These are phyloP conservation scores for Plasmodium coatneyi DNA, from an alignment of 169 alveolate genomes.

Conservation along the genomic window DNA sequence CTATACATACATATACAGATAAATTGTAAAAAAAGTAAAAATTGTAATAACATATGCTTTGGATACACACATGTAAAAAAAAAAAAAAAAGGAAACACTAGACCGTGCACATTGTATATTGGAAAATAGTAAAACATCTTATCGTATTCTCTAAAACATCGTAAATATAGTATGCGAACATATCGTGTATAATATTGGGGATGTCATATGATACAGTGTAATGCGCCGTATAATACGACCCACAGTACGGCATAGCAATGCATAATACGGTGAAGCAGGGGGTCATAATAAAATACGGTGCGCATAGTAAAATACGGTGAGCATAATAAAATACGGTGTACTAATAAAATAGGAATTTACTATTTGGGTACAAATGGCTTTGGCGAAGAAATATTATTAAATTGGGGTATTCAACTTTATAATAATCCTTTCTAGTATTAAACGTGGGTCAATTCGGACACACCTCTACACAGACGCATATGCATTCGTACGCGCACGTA, in stretches of 20 bases:
- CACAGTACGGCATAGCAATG: not conserved
- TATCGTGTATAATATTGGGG: not conserved
- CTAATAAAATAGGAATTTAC: not conserved
- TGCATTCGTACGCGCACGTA: not conserved
- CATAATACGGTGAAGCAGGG: not conserved
- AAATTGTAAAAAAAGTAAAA: not conserved
- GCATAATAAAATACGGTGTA: not conserved
- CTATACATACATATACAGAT: slow-evolving; percentile 1
- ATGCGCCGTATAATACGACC: not conserved
- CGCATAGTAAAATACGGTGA: not conserved
- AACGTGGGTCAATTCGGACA: not conserved
- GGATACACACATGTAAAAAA: not conserved
- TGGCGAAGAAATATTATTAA: not conserved
- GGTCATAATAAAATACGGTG: not conserved
- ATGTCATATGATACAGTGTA: not conserved
- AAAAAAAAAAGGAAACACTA: slow-evolving; percentile 1
- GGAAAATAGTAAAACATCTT: not conserved
- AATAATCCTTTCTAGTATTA: not conserved
- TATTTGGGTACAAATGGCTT: not conserved
- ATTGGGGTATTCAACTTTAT: not conserved
- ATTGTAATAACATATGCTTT: not conserved
- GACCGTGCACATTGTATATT: not conserved
- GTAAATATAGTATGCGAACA: not conserved
- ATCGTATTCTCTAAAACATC: slow-evolving; percentile 2
- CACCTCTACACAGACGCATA: not conserved